Evolutionary conservation across 176 grass and related monocot species (phyloP).

Genomic region (Leersia perrieri): DNA sequence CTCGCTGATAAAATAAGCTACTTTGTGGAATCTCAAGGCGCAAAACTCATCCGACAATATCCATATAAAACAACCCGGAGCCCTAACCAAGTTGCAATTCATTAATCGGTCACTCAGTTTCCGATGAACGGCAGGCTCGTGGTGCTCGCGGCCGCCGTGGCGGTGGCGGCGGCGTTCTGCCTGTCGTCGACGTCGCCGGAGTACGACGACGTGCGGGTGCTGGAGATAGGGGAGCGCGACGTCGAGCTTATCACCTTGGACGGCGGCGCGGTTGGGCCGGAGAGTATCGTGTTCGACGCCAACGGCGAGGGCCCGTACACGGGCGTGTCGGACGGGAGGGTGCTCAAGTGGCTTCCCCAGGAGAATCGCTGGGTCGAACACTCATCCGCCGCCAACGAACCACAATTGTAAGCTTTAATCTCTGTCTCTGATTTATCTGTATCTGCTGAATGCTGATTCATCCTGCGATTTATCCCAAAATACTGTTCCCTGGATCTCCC

Average conservation of each 20-base stretch:
- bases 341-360: conserved; percentile 48
- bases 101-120: too few species aligned
- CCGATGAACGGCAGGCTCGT: not conserved
- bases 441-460: not conserved
- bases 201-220: conserved; percentile 2
- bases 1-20: not conserved
- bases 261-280: conserved; percentile 42
- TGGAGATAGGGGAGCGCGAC: conserved; percentile 14
- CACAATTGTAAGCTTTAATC: conserved; percentile 43
- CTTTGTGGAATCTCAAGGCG: not conserved
- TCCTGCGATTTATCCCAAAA: not conserved
- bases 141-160: not conserved
- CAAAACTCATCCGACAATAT: not conserved
- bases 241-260: conserved; percentile 28
- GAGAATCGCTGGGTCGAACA: conserved; percentile 53
- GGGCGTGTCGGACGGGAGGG: conserved; percentile 69
- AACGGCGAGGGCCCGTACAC: conserved; percentile 55
- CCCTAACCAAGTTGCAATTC: too few species aligned
- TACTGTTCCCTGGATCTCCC: not conserved
- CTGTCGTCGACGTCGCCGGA: too few species aligned
- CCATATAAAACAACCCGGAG: too few species aligned
- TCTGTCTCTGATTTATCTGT: too few species aligned
- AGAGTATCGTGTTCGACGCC: conserved; percentile 49
- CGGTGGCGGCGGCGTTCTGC: not conserved
- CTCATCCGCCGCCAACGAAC: conserved; percentile 29